These are phyloP conservation scores for Eutrema heterophyllum DNA, from an alignment of 345 rosid genomes.

Conservation along the genomic window DNA sequence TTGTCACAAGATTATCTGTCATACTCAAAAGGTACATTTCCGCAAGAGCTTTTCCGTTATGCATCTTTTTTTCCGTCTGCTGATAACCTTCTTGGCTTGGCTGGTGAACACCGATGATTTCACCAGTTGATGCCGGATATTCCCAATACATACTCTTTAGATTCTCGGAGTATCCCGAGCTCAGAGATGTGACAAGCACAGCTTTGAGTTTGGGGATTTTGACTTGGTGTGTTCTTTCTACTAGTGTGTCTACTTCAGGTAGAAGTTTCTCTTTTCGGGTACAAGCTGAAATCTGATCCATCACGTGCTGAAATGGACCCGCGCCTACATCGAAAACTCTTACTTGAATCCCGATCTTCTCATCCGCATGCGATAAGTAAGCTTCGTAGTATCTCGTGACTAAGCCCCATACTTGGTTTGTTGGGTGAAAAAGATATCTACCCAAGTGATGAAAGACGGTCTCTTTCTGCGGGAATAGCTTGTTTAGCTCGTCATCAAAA, in stretches of 20 bases:
- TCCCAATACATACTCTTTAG: conserved; percentile 58
- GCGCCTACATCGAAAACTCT: conserved; percentile 47
- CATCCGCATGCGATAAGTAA: conserved; percentile 53
- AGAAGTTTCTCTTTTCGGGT: conserved; percentile 47
- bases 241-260: conserved; percentile 38
- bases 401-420: conserved; percentile 68
- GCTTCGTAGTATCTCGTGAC: conserved; percentile 48
- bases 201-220: conserved; percentile 39
- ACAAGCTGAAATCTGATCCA: conserved; percentile 62
- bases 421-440: conserved; percentile 66
- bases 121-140: conserved; percentile 47
- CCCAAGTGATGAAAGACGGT: conserved; percentile 67
- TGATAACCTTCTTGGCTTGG: conserved; percentile 69
- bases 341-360: conserved; percentile 58
- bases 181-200: conserved; percentile 53
- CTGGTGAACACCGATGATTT: conserved; percentile 49
- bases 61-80: conserved; percentile 45
- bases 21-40: conserved; percentile 68
- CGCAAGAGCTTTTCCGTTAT: conserved; percentile 59
- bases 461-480: conserved; percentile 52
- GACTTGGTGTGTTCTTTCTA: conserved; percentile 14
- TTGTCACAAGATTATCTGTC: conserved; percentile 51
- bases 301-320: conserved; percentile 53
- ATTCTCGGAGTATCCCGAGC: conserved; percentile 48
- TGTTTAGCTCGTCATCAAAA: conserved; percentile 46